Conservation (phyloP, 2,329 filamentous ascomycete genomes). For the Hymenoscyphus occultus region DNA sequence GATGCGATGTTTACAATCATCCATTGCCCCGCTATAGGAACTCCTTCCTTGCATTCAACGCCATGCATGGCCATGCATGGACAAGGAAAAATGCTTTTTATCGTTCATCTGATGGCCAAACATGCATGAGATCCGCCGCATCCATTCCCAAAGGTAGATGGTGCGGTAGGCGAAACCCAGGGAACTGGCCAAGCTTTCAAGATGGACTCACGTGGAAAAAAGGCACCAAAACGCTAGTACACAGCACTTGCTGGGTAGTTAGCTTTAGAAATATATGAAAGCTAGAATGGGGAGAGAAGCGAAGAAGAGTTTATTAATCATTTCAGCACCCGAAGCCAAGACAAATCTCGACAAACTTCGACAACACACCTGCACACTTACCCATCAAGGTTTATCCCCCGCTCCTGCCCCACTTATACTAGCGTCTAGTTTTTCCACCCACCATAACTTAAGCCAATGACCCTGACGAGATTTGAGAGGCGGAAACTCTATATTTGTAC, state of each 20-base stretch:
- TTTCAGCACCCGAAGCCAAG: neutral
- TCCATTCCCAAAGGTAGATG: neutral
- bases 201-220: neutral
- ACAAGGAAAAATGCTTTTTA: neutral
- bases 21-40: neutral
- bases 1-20: neutral
- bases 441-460: neutral
- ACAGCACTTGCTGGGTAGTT: neutral
- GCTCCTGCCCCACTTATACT: neutral
- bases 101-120: neutral
- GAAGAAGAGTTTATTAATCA: neutral
- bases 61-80: constrained; percentile 4
- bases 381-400: neutral
- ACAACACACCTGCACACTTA: constrained; percentile 1
- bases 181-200: neutral
- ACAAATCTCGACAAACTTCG: neutral
- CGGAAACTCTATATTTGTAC: neutral
- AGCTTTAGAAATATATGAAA: neutral
- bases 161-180: neutral
- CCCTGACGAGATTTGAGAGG: neutral
- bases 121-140: neutral
- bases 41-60: neutral
- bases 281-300: neutral
- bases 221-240: neutral
- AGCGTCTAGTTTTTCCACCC: neutral